phyloP scores from a whole-genome alignment of 2,329 filamentous ascomycete genomes.

The Penicillium sp. region DNA sequence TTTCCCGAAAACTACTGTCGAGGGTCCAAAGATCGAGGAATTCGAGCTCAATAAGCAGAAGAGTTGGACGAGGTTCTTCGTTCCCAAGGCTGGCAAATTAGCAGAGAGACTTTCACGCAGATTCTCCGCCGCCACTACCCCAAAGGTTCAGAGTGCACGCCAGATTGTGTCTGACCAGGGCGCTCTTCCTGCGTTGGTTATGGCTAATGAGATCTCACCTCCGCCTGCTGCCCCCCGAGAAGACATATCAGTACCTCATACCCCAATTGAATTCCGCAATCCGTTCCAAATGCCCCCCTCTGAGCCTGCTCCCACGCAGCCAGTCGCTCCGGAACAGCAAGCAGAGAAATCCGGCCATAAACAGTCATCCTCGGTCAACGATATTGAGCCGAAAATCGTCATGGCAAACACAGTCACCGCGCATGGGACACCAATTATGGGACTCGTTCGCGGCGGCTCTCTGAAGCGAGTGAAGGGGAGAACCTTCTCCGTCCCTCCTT shows the following conservation, averaged over 20 bases:
- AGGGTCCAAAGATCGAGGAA: constrained; percentile 11
- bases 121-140: constrained; percentile 39
- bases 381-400: constrained; percentile 27
- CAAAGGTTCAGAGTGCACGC: constrained; percentile 40
- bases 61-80: constrained; percentile 44
- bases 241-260: constrained; percentile 22
- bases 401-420: constrained; percentile 23
- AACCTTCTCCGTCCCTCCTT: constrained; percentile 32
- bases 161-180: constrained; percentile 47
- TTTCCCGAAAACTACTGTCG: constrained; percentile 14
- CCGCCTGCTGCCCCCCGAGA: constrained; percentile 24
- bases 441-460: constrained; percentile 35
- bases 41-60: constrained; percentile 18
- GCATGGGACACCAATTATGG: constrained; percentile 25
- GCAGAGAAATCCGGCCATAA: constrained; percentile 16
- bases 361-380: constrained; percentile 22
- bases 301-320: constrained; percentile 2
- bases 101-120: constrained; percentile 41
- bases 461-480: constrained; percentile 32
- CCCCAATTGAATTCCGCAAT: constrained; percentile 33
- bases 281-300: constrained; percentile 29
- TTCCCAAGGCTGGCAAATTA: constrained; percentile 27
- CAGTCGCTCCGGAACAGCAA: not conserved
- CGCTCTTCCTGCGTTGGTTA: constrained; percentile 50
- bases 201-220: constrained; percentile 42